Evolutionary conservation across 768 basidiomycete species (phyloP).

Genomic region (Psilocybe cyanescens): DNA sequence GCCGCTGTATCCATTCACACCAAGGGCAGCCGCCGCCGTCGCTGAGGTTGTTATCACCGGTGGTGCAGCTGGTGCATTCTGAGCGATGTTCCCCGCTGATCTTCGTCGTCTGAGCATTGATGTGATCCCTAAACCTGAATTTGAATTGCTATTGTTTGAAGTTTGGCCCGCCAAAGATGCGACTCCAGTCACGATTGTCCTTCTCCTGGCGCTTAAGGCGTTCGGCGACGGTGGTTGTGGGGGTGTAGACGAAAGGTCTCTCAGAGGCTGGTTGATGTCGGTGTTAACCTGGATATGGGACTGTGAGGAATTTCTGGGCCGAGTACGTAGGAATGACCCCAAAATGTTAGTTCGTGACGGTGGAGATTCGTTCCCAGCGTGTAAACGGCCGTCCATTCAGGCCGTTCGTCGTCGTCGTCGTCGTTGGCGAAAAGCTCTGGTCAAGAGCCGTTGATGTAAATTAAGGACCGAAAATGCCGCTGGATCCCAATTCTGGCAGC

Average conservation of each 20-base stretch:
- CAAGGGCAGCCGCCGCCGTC: slow-evolving; percentile 27
- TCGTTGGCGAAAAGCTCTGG: background rate
- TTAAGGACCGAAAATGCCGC: slow-evolving; percentile 9
- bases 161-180: slow-evolving; percentile 26
- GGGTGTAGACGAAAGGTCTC: slow-evolving; percentile 49
- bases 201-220: slow-evolving; percentile 24
- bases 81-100: slow-evolving; percentile 58
- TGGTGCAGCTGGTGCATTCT: slow-evolving; percentile 25
- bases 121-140: slow-evolving; percentile 48
- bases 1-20: slow-evolving; percentile 19
- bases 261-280: slow-evolving; percentile 27
- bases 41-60: slow-evolving; percentile 28
- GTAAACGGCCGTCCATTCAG: slow-evolving; percentile 30
- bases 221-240: slow-evolving; percentile 40
- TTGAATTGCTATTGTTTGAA: slow-evolving; percentile 27
- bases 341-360: slow-evolving; percentile 66
- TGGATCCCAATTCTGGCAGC: slow-evolving; percentile 7
- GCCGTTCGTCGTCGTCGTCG: slow-evolving; percentile 19
- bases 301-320: slow-evolving; percentile 63
- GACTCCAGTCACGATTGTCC: slow-evolving; percentile 40
- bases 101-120: slow-evolving; percentile 71
- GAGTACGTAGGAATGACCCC: slow-evolving; percentile 72
- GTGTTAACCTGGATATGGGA: slow-evolving; percentile 51
- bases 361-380: slow-evolving; percentile 44
- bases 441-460: slow-evolving; percentile 1